A percentile compares a stretch with the other conserved stretches of the same genome.
phyloP scores from a whole-genome alignment of 345 rosid genomes.

The Camelina neglecta region DNA sequence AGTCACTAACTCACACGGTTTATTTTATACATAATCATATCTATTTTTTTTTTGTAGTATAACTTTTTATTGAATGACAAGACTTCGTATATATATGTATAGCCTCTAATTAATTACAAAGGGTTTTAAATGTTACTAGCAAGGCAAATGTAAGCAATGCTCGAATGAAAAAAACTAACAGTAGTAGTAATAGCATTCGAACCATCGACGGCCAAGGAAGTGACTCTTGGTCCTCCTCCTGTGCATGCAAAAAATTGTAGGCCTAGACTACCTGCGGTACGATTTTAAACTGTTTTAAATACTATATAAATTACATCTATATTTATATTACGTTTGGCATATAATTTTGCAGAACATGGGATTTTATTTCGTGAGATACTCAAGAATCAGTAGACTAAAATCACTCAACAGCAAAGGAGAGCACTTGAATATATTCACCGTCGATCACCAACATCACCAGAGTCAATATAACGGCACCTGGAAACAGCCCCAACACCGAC shows the following conservation, averaged over 20 bases:
- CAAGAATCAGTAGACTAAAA: slow-evolving; percentile 8
- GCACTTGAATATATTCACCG: slow-evolving; percentile 28
- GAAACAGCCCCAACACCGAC: slow-evolving; percentile 39
- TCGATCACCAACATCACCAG: slow-evolving; percentile 18
- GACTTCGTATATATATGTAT: too few species aligned
- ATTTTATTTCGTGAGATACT: slow-evolving; percentile 29
- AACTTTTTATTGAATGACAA: too few species aligned
- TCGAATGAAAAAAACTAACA: too few species aligned
- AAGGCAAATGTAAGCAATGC: neutral
- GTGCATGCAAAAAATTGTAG: neutral
- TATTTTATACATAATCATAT: too few species aligned
- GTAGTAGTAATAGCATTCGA: too few species aligned
- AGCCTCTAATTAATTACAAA: neutral
- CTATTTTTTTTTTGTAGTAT: too few species aligned
- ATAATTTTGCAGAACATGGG: slow-evolving; percentile 20
- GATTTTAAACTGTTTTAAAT: neutral
- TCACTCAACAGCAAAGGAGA: slow-evolving; percentile 33
- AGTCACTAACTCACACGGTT: too few species aligned
- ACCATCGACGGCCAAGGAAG: slow-evolving; percentile 25
- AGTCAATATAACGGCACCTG: slow-evolving; percentile 26
- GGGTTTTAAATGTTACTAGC: neutral
- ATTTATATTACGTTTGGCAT: neutral
- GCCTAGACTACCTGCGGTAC: slow-evolving; percentile 15
- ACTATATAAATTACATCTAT: too few species aligned
- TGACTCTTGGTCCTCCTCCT: slow-evolving; percentile 14